phyloP scores from a whole-genome alignment of 1,139 yeast genomes.

The Pichia sp. region DNA sequence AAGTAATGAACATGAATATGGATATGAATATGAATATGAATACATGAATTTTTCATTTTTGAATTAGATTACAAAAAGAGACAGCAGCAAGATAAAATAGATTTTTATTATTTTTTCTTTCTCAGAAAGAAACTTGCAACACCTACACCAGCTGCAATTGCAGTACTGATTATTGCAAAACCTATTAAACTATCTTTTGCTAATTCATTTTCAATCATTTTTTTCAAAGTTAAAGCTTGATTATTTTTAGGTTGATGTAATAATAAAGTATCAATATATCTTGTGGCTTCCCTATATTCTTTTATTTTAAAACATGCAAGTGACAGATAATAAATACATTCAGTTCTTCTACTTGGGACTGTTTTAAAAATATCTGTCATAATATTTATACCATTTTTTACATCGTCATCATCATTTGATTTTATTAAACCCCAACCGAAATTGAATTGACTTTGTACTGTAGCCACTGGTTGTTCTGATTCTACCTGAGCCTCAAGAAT shows the following conservation, averaged over 20 bases:
- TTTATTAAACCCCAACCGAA: constrained; percentile 95
- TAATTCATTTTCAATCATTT: constrained; percentile 76
- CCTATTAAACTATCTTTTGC: constrained; percentile 87
- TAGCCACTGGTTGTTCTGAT: constrained; percentile 72
- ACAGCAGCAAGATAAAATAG: no score
- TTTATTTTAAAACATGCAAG: constrained; percentile 86
- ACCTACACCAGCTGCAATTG: constrained; percentile 76
- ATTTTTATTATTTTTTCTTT: constrained; percentile 14
- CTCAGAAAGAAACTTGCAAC: constrained; percentile 23
- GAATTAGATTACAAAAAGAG: no score
- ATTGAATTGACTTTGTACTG: constrained; percentile 82
- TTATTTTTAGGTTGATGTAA: constrained; percentile 76
- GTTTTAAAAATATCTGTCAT: constrained; percentile 70
- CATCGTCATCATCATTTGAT: constrained; percentile 55
- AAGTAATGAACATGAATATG: no score
- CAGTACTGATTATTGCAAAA: constrained; percentile 78
- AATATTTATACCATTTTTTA: constrained; percentile 66
- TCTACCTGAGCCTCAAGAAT: constrained; percentile 73
- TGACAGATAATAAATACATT: constrained; percentile 80
- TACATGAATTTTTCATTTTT: not conserved
- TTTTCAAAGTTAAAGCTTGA: constrained; percentile 38
- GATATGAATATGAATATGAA: no score
- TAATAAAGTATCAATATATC: constrained; percentile 74
- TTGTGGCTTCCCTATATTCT: constrained; percentile 77
- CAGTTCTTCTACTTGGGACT: constrained; percentile 79